A percentile compares a stretch with the other conserved stretches of the same genome.
Conservation (phyloP, 2,329 filamentous ascomycete species). For the Ophiobolus disseminans region DNA sequence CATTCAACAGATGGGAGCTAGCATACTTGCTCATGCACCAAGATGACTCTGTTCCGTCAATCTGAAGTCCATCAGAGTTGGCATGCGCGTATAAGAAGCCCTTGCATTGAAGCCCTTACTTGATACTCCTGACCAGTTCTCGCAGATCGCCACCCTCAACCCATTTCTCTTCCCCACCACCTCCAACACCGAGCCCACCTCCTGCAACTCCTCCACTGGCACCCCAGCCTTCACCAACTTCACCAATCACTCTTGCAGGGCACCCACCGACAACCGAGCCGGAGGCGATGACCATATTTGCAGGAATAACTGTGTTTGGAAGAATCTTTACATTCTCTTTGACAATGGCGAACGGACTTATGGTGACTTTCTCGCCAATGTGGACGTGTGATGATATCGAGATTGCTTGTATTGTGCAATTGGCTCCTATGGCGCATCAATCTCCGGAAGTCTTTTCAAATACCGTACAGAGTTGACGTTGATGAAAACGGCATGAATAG, state of each 20-base stretch:
- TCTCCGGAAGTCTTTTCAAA: too few relatives aligned
- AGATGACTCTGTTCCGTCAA: too few relatives aligned
- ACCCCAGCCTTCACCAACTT: conserved; percentile 62
- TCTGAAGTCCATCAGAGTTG: too few relatives aligned
- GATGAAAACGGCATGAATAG: not conserved
- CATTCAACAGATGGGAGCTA: too few relatives aligned
- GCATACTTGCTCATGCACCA: too few relatives aligned
- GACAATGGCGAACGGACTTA: conserved; percentile 88
- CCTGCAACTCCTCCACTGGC: conserved; percentile 46
- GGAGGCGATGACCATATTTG: conserved; percentile 90
- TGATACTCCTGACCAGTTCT: conserved; percentile 57
- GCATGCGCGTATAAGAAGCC: too few relatives aligned
- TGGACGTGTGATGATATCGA: conserved; percentile 84
- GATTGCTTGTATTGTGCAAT: conserved; percentile 80
- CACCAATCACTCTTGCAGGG: conserved; percentile 56
- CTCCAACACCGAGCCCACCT: conserved; percentile 45
- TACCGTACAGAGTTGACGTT: too few relatives aligned
- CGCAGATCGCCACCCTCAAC: conserved; percentile 59
- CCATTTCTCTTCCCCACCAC: conserved; percentile 54
- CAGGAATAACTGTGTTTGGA: conserved; percentile 81
- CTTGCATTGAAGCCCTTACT: conserved; percentile 21
- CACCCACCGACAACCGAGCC: conserved; percentile 81
- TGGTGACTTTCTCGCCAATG: conserved; percentile 76
- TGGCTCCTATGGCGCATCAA: too few relatives aligned
- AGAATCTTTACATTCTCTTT: conserved; percentile 92